These are phyloP conservation scores for Sclerotinia borealis DNA, from an alignment of 2,329 filamentous ascomycete species.

Conservation along the genomic window DNA sequence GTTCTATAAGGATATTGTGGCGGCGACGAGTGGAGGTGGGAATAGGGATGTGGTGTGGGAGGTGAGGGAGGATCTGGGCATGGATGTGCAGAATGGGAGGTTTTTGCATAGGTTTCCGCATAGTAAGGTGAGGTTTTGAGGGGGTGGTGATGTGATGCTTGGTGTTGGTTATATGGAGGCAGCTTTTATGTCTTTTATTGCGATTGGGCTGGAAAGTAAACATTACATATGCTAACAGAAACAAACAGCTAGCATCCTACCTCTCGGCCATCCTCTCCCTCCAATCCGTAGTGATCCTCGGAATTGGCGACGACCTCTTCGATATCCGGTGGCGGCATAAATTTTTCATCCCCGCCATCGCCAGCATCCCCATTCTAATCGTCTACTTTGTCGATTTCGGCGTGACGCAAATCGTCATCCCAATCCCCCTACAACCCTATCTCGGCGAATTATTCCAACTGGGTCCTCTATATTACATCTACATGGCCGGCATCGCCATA, in stretches of 20 bases:
- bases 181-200: not conserved
- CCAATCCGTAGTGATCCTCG: slow-evolving; percentile 83
- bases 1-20: slow-evolving; percentile 97
- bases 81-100: slow-evolving; percentile 60
- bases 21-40: slow-evolving; percentile 86
- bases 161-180: not conserved
- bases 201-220: not conserved
- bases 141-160: not conserved
- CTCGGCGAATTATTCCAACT: slow-evolving; percentile 76
- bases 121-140: slow-evolving; percentile 65
- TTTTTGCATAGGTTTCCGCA: slow-evolving; percentile 90
- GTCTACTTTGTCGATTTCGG: slow-evolving; percentile 99
- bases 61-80: slow-evolving; percentile 11
- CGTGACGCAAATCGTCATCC: slow-evolving; percentile 91
- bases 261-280: slow-evolving; percentile 90
- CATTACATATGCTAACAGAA: slow-evolving; percentile 3
- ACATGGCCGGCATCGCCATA: slow-evolving; percentile 95
- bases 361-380: slow-evolving; percentile 85
- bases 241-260: slow-evolving; percentile 76
- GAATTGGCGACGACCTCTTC: slow-evolving; percentile 92
- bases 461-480: slow-evolving; percentile 79
- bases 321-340: slow-evolving; percentile 99
- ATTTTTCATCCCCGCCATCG: slow-evolving; percentile 93
- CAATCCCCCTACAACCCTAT: slow-evolving; percentile 75
- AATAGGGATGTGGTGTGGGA: slow-evolving; percentile 77